Base-by-base conservation (phyloP, 768 basidiomycete species). In the Serendipita sp. region DNA sequence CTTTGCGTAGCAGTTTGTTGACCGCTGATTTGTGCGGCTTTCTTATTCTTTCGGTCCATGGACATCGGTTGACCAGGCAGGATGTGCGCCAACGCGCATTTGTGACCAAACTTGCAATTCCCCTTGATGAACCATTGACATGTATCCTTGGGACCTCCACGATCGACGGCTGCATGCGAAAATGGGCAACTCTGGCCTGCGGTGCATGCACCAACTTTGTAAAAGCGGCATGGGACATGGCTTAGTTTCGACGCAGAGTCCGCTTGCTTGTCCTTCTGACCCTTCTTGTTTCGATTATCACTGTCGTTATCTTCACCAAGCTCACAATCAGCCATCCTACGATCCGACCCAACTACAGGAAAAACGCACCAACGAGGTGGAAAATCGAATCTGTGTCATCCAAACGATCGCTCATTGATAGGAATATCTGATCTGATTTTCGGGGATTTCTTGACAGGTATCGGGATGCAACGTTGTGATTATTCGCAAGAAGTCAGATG, bases 21-120 rank as follows among this genome's bases (percentile, higher is more conserved):
- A 28, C 28, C 28, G 30, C 31, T 28, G 4, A 80, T 71, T 68
- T 90, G 89, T 0, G 90, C 90, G 14, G 88, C 84, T 71, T 90
- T 90, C 77, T 97, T 97, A 77, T 98, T 97, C 80, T 96, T 95
- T 68, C 93, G 77, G 70, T 98, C 95, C 90, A 95, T 94, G 4
- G 86, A 81, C 83, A 94, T 87, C 69, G 80, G 85, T 75, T 98
- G 92, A 7, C 94, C 95, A 0, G 95, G 95, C 5, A 93, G 78
- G 61, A 99, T 78, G 71, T 98, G 95, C 0, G 93, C 93, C 42
- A 98, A 82, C 2, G 95, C 95, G 68, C 95, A 94, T 71, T 97
- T 79, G 68, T 77, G 83, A 3, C 79, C 85, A 66, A 86, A 86
- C 42, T 84, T 85, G 77, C 85, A 86, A 73, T 89, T 94, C 0